These are phyloP conservation scores for Colletotrichum horii DNA, from an alignment of 2,329 filamentous ascomycete genomes.

Conservation along the genomic window DNA sequence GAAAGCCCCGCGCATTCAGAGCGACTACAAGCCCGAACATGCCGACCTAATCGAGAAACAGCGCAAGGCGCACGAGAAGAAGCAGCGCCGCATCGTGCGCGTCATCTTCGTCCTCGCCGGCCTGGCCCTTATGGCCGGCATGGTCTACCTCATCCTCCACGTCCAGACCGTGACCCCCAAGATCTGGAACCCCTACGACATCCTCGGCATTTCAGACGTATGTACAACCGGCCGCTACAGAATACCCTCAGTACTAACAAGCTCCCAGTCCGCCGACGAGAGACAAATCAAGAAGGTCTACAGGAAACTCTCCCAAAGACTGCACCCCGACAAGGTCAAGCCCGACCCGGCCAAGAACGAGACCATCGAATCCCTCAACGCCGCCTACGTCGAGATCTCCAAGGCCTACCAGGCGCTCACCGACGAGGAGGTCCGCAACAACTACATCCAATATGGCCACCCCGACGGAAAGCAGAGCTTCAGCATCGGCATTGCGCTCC, in stretches of 20 bases:
- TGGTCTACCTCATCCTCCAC: slow-evolving; percentile 88
- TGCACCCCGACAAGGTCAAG: slow-evolving; percentile 91
- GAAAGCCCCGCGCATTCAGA: slow-evolving; percentile 81
- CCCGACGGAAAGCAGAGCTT: slow-evolving; percentile 98
- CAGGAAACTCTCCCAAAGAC: slow-evolving; percentile 82
- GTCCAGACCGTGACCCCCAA: slow-evolving; percentile 75
- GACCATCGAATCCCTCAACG: slow-evolving; percentile 82
- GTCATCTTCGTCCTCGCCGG: slow-evolving; percentile 76
- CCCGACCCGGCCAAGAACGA: slow-evolving; percentile 88
- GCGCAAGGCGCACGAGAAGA: slow-evolving; percentile 85
- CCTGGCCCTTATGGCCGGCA: slow-evolving; percentile 85
- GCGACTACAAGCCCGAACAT: slow-evolving; percentile 82
- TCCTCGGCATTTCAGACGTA: slow-evolving; percentile 85
- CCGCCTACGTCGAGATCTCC: slow-evolving; percentile 90
- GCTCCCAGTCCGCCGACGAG: slow-evolving; percentile 73
- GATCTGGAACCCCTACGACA: slow-evolving; percentile 97
- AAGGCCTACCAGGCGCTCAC: slow-evolving; percentile 99
- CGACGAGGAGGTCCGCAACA: slow-evolving; percentile 95
- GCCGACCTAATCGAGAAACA: slow-evolving; percentile 82
- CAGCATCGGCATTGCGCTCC: slow-evolving; percentile 95
- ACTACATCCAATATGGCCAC: slow-evolving; percentile 94
- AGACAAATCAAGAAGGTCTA: slow-evolving; percentile 93
- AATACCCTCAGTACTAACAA: slow-evolving; percentile 1
- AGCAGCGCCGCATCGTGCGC: slow-evolving; percentile 87
- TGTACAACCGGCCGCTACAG: slow-evolving; percentile 26